Evolutionary conservation across 176 grass and related monocot species (phyloP), one percentile per base, ranked within the genome.

Genomic region (Urochloa ruziziensis): DNA sequence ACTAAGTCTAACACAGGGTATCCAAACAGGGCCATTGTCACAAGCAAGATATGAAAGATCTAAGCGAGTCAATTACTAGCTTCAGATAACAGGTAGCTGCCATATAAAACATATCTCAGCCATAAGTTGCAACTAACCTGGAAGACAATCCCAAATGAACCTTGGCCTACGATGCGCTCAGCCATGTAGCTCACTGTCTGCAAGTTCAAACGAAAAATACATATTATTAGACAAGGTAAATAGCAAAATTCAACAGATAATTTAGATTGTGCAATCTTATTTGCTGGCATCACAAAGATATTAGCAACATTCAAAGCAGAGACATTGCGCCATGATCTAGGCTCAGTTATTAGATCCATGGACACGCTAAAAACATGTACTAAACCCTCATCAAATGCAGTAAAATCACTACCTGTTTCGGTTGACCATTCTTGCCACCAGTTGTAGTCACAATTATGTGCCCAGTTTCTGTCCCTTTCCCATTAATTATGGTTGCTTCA

Each of bases 391-490:
- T 78, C 6, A 78, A 77, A 60, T 42, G 46, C 10, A 40, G 62
- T 24, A 59, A 53, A 57, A 60, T 76, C 32, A 86, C 19, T 51
- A 87, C 92, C 92, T 94, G 92, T 33, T 94, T 94, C 7, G 92
- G 81, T 76, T 94, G 89, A 43, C 87, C 92, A 85, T 94, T 94
- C 89, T 80, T 94, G 62, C 92, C 92, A 59, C 89, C 89, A 35
- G 88, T 94, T 71, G 87, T 94, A 25, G 92, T 94, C 18, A 94
- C 92, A 83, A 94, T 94, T 72, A 94, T 94, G 88, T 94, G 92
- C 33, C 92, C 92, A 75, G 92, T 89, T 85, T 94, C 92, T 19
- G 92, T 94, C 49, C 87, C 92, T 62, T 91, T 94, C 53, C 89
- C 92, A 77, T 94, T 87, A 80, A 94, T 83, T 61, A 94, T 81